These are phyloP conservation scores for Pythium biforme DNA, from an alignment of 352 stramenopile genomes.

Conservation along the genomic window DNA sequence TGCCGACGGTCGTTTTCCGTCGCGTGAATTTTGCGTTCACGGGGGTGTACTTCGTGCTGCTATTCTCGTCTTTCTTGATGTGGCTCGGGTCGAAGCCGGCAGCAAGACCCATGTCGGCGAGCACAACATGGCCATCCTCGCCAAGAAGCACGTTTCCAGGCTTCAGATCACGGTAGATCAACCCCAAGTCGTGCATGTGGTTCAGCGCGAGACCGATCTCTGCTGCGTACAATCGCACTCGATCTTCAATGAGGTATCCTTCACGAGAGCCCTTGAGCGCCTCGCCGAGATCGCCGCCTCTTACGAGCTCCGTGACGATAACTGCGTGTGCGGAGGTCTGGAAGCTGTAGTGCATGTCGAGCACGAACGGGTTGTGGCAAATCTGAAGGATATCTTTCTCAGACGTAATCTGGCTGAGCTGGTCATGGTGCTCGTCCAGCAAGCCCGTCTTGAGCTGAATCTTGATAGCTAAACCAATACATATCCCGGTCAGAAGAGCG, in stretches of 20 bases:
- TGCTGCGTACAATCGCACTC: conserved; percentile 76
- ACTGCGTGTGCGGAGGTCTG: conserved; percentile 83
- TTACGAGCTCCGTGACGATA: conserved; percentile 87
- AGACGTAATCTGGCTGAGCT: conserved; percentile 83
- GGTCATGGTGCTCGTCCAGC: conserved; percentile 83
- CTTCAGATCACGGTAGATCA: conserved; percentile 89
- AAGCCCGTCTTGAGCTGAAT: conserved; percentile 90
- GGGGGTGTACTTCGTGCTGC: conserved; percentile 46
- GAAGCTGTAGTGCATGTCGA: conserved; percentile 91
- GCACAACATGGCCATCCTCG: conserved; percentile 87
- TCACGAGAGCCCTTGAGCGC: conserved; percentile 68
- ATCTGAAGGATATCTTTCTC: conserved; percentile 88
- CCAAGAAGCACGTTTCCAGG: conserved; percentile 88
- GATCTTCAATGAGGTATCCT: conserved; percentile 72
- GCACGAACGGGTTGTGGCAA: conserved; percentile 87
- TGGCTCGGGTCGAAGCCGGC: conserved; percentile 53
- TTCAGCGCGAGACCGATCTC: conserved; percentile 86
- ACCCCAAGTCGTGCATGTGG: conserved; percentile 85
- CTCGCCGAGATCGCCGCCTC: conserved; percentile 74
- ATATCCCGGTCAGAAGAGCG: background rate
- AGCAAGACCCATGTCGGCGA: conserved; percentile 88
- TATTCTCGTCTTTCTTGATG: conserved; percentile 56
- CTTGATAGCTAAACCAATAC: conserved; percentile 71
- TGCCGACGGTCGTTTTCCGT: conserved; percentile 83
- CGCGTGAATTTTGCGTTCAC: conserved; percentile 59